Evolutionary conservation across 768 basidiomycete genomes (phyloP).

Genomic region (Termitomyces sp.): DNA sequence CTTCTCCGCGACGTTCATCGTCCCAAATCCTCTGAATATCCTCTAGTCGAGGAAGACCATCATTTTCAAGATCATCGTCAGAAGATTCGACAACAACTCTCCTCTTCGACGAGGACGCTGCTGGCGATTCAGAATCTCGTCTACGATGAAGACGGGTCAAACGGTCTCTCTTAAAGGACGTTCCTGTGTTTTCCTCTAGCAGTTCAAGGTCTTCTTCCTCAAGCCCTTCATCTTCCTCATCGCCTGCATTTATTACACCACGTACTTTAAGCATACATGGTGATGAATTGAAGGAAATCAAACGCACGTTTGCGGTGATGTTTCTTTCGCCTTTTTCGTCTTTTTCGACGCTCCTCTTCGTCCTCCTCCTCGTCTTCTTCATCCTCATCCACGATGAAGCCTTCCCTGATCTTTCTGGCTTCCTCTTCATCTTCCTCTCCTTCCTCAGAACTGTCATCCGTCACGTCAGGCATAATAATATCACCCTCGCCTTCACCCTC

Average conservation of each 20-base stretch:
- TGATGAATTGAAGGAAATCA: neutral
- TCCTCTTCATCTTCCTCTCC: slow-evolving; percentile 91
- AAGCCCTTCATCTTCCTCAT: slow-evolving; percentile 59
- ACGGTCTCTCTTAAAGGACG: slow-evolving; percentile 62
- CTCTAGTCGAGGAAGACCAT: slow-evolving; percentile 50
- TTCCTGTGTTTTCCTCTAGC: slow-evolving; percentile 88
- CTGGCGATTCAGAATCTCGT: slow-evolving; percentile 64
- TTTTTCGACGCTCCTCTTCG: slow-evolving; percentile 51
- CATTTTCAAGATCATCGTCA: slow-evolving; percentile 68
- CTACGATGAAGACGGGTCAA: slow-evolving; percentile 69
- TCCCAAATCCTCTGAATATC: slow-evolving; percentile 80
- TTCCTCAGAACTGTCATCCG: slow-evolving; percentile 86
- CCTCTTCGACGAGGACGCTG: slow-evolving; percentile 54
- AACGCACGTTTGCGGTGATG: slow-evolving; percentile 51
- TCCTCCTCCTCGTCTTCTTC: slow-evolving; percentile 83
- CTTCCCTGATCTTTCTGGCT: slow-evolving; percentile 70
- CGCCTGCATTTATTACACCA: slow-evolving; percentile 16
- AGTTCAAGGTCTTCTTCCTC: slow-evolving; percentile 93
- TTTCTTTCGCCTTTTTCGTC: slow-evolving; percentile 63
- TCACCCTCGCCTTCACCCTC: slow-evolving; percentile 56
- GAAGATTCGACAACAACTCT: slow-evolving; percentile 62
- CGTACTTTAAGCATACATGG: slow-evolving; percentile 7
- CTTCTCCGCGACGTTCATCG: slow-evolving; percentile 60
- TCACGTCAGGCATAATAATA: slow-evolving; percentile 44
- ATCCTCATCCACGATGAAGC: slow-evolving; percentile 89